phyloP scores from a whole-genome alignment of 1,284 basidiomycete species.

The Ganoderma sp. region DNA sequence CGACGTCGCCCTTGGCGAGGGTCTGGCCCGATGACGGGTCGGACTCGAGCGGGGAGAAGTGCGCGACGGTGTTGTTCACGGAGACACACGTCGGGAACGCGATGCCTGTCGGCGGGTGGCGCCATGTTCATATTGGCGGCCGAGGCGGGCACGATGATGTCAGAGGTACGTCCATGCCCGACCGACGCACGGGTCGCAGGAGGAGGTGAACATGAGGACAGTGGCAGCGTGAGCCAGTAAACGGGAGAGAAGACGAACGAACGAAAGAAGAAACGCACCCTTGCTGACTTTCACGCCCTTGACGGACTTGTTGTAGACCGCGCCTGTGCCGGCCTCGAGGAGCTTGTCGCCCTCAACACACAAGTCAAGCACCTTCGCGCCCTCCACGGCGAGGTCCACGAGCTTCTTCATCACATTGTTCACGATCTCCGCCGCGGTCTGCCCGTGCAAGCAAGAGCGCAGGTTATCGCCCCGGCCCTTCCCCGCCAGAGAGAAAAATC shows the following conservation, averaged over 20 bases:
- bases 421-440: conserved; percentile 92
- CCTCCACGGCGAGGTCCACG: conserved; percentile 76
- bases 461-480: background rate
- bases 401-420: conserved; percentile 88
- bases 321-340: conserved; percentile 83
- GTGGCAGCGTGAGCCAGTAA: background rate
- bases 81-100: conserved; percentile 95
- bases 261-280: conserved; percentile 59
- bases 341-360: conserved; percentile 93
- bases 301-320: conserved; percentile 89
- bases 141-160: background rate
- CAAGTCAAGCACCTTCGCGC: conserved; percentile 89
- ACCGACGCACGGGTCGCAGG: background rate
- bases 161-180: background rate
- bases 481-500: conserved; percentile 18
- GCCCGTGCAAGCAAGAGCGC: conserved; percentile 15
- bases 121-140: background rate
- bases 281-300: conserved; percentile 89
- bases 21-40: conserved; percentile 69
- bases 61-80: conserved; percentile 87
- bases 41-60: conserved; percentile 83
- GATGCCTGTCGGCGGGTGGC: conserved; percentile 61
- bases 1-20: conserved; percentile 89
- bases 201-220: no score
- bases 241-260: background rate